Evolutionary conservation across 257 asterid species (phyloP), one percentile per base, ranked within the genome.

Genomic region (Datura wrightii): DNA sequence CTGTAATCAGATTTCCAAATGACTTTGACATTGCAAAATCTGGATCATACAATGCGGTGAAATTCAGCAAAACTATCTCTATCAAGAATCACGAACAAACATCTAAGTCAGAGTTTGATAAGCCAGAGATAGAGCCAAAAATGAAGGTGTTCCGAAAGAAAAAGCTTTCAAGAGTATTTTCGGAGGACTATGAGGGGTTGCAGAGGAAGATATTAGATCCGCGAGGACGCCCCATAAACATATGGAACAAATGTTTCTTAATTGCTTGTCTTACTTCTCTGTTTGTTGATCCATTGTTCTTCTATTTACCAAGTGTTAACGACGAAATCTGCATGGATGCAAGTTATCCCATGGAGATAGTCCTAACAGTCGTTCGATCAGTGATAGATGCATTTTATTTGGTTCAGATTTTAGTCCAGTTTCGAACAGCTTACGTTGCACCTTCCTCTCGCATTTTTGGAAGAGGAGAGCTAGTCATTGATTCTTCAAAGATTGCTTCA

Each of bases 381-480:
- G 55, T 86, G 1, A 84, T 91, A 1, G 97, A 94, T 79, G 80
- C 81, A n/a, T 87, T 91, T 70, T 91, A 91, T 52, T n/a, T 87
- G 24, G 83, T 85, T 24, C 94, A 90, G 84, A 92, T 94, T 41
- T n/a, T 88, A 37, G 82, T 91, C 52, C 90, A 87, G 82, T 90
- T 93, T 41, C 83, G 95, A 79, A 92, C 96, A 3, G 97, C 97
- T 31, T 93, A 84, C 16, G 89, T 91, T 10, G 94, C 96, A 0
- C 94, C 96, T 79, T 92, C 96, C 24, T 93, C 97, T 74, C 95
- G 97, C 1, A 88, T 93, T 5, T 92, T 84, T 85, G 97, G 97
- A 53, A 84, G 96, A 84, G 95, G 95, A 50, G 96, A 93, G 80
- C 93, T 93, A 7, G 96, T 92, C 60, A 85, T 93, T 37, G 93